phyloP scores from a whole-genome alignment of 345 rosid species.

The Erysimum cheiranthoides region DNA sequence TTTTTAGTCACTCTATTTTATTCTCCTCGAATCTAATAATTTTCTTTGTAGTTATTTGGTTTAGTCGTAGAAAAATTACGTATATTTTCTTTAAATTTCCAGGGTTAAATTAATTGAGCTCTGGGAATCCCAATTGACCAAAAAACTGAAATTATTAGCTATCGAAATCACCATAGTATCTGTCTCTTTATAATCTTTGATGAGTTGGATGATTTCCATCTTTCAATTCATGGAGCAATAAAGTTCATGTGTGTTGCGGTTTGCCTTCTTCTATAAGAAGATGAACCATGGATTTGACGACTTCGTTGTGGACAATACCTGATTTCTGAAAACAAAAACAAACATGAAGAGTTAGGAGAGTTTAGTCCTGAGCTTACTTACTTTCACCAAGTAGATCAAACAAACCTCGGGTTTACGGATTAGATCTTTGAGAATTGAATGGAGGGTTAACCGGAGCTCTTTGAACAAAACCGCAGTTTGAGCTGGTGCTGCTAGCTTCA shows the following conservation, averaged over 20 bases:
- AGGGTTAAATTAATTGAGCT: too few relatives aligned
- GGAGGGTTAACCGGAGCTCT: constrained; percentile 77
- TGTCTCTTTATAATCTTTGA: too few relatives aligned
- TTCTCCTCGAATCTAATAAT: too few relatives aligned
- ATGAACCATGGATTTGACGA: constrained; percentile 74
- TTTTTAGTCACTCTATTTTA: too few relatives aligned
- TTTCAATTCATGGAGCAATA: too few relatives aligned
- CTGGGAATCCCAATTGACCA: too few relatives aligned
- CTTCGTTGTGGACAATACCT: constrained; percentile 67
- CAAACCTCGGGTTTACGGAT: constrained; percentile 83
- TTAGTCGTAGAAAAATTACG: too few relatives aligned
- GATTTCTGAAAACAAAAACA: constrained; percentile 53
- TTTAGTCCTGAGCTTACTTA: neutral
- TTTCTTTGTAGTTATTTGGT: too few relatives aligned
- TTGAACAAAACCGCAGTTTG: constrained; percentile 93
- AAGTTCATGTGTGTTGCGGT: constrained; percentile 38
- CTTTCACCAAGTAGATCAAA: neutral
- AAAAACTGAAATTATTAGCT: too few relatives aligned
- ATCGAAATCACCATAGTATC: too few relatives aligned
- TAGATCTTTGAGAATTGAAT: constrained; percentile 67
- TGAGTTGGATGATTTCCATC: too few relatives aligned
- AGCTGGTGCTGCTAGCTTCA: constrained; percentile 84
- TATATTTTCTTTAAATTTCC: too few relatives aligned
- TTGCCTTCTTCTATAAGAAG: constrained; percentile 77
- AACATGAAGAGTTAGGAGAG: neutral